Evolutionary conservation across 352 stramenopile species (phyloP).

Genomic region (Pythium guiyangense): DNA sequence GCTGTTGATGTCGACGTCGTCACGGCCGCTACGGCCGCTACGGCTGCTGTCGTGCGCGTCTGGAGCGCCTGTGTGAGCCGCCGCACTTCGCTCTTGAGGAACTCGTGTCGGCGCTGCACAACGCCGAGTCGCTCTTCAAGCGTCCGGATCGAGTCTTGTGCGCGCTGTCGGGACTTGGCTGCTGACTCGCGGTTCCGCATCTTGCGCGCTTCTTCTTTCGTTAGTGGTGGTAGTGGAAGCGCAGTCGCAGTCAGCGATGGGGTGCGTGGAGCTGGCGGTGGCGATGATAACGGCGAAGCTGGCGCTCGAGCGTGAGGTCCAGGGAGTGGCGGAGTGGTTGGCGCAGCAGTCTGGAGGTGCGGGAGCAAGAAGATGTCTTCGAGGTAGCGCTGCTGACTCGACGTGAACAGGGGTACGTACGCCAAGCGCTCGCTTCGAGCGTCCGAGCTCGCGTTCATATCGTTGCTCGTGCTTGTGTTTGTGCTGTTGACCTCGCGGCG

Average conservation of each 20-base stretch:
- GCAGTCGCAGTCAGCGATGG: neutral
- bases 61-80: neutral
- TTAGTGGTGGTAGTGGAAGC: neutral
- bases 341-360: too few species aligned
- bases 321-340: too few species aligned
- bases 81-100: slow-evolving; percentile 5
- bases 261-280: neutral
- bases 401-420: too few species aligned
- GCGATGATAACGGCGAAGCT: neutral
- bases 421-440: too few species aligned
- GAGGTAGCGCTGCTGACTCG: too few species aligned
- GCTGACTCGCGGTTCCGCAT: slow-evolving; percentile 17
- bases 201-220: slow-evolving; percentile 11
- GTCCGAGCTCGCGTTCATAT: too few species aligned
- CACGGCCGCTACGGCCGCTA: too few species aligned
- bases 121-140: slow-evolving; percentile 12
- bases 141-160: slow-evolving; percentile 14
- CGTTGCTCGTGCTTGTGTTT: too few species aligned
- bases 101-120: slow-evolving; percentile 3
- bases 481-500: too few species aligned
- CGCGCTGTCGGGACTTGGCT: slow-evolving; percentile 15
- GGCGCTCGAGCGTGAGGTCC: too few species aligned
- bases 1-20: neutral
- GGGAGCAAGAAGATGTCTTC: too few species aligned
- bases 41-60: neutral